Conservation (phyloP, 257 asterid species). For the Knoxia roxburghii region DNA sequence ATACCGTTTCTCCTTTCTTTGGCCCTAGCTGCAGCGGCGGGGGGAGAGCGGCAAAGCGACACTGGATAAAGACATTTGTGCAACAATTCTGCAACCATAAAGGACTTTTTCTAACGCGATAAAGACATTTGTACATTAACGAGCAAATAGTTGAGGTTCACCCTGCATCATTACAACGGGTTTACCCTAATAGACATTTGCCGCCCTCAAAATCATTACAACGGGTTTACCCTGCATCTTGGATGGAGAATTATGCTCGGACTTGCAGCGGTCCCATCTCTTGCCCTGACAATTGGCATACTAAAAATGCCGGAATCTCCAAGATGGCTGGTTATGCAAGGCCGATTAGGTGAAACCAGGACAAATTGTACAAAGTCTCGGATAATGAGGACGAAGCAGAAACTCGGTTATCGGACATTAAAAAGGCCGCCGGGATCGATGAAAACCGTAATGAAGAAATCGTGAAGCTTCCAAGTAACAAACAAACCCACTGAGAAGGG, state of each 20-base stretch:
- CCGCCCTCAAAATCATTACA: too few species aligned
- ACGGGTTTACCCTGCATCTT: slow-evolving; percentile 28
- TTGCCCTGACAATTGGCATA: slow-evolving; percentile 46
- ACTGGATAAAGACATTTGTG: too few species aligned
- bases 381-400: slow-evolving; percentile 47
- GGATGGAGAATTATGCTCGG: slow-evolving; percentile 84
- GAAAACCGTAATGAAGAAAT: slow-evolving; percentile 34
- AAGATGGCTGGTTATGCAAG: slow-evolving; percentile 61
- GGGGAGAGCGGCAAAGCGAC: too few species aligned
- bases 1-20: too few species aligned
- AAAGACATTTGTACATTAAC: too few species aligned
- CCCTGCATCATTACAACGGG: too few species aligned
- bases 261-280: slow-evolving; percentile 55
- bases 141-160: too few species aligned
- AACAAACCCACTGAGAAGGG: slow-evolving; percentile 13
- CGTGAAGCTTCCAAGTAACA: slow-evolving; percentile 24
- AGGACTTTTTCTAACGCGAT: too few species aligned
- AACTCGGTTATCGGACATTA: slow-evolving; percentile 41
- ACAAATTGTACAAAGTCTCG: slow-evolving; percentile 36
- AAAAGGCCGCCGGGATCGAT: slow-evolving; percentile 39
- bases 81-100: too few species aligned
- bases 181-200: too few species aligned
- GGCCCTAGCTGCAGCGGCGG: too few species aligned
- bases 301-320: slow-evolving; percentile 75
- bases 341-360: slow-evolving; percentile 51